Base-by-base conservation (phyloP, 192 early-diverging fungal genomes). In the Coemansia sp. region DNA sequence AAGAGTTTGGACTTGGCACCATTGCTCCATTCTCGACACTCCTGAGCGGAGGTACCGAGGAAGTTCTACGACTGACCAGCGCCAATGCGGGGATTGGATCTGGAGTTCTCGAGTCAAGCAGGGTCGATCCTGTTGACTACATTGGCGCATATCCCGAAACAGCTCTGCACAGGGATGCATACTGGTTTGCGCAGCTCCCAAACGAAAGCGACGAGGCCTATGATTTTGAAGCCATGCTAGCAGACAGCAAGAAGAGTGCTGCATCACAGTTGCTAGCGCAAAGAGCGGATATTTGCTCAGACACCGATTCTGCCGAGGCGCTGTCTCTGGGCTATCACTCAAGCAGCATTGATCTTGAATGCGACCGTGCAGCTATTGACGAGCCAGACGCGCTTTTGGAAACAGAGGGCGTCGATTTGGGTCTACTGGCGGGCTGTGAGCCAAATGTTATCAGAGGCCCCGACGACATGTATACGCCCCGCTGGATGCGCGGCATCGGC, bases 401-500 rank as follows among this genome's bases (percentile, higher is more conserved):
- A 11, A 11, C 28, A 4, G 13, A 55, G 26, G 24, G 51, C 26
- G 26, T 14, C 51, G 23, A 59, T 11, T 31, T 23, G 20, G 21
- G 23, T 9, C 21, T 57, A 39, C 31, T 61, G 48, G 24, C 34
- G 6, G 65, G 35, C 24, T 73, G 69, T 36, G 74, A 82, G 57
- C 67, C 56, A 7, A 82, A 82, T 40, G 26, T 63, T n/a, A 73
- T 63, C 53, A 74, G 79, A 33, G 46, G 62, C 14, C 57, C 58
- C 0, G 60, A 75, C 40, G 82, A 85, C 53, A 67, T 81, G 65
- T 85, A 85, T 57, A 85, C 82, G 24, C 84, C 84, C 14, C 66
- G 76, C 42, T 85, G 78, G 75, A 83, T 76, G 23, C 77, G 84
- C 46, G 77, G 79, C 20, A 63, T 81, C 8, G 77, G 82, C 9